Evolutionary conservation across 148 eudicot species (phyloP).

Genomic region (Diospyros lotus): DNA sequence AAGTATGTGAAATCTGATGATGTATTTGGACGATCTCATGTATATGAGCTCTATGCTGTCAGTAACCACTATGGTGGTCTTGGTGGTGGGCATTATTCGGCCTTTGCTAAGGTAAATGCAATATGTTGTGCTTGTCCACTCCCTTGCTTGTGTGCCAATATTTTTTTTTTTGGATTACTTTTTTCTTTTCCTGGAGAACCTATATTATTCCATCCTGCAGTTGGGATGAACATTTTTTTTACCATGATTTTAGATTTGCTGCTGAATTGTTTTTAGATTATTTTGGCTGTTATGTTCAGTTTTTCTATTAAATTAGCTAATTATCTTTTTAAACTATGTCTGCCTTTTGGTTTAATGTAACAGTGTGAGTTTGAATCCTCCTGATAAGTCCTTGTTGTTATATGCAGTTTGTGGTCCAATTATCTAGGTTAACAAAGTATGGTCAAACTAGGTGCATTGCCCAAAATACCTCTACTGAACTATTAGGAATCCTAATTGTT

Average conservation of each 20-base stretch:
- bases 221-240: neutral
- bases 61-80: slow-evolving; percentile 99
- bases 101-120: slow-evolving; percentile 72
- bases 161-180: neutral
- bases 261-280: neutral
- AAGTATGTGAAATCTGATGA: slow-evolving; percentile 63
- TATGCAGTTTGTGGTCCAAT: neutral
- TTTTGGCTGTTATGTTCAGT: neutral
- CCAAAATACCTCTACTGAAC: neutral
- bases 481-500: neutral
- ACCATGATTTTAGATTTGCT: no score
- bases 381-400: neutral
- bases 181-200: neutral
- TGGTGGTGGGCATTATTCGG: slow-evolving; percentile 96
- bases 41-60: slow-evolving; percentile 85
- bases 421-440: neutral
- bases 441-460: neutral
- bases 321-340: no score
- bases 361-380: no score
- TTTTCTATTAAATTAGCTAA: neutral
- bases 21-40: slow-evolving; percentile 35
- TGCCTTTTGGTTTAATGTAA: no score
- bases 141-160: neutral
- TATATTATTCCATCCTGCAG: neutral
- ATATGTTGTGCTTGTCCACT: neutral